Evolutionary conservation across 2,329 filamentous ascomycete species (phyloP).

Genomic region (Reticulascus tulasneorum): DNA sequence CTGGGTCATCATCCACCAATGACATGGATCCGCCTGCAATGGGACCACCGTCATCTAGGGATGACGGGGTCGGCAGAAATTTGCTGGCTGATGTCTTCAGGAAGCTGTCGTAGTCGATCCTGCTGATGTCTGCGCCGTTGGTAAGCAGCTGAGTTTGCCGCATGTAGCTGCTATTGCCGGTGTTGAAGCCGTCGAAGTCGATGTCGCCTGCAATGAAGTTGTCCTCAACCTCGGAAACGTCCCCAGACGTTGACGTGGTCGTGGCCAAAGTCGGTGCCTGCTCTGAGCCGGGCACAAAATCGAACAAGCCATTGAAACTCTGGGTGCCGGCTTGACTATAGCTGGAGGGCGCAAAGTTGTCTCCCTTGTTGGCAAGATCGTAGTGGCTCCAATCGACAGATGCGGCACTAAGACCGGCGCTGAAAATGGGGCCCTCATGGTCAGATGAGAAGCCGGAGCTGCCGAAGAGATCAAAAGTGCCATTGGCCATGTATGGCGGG

Average conservation of each 20-base stretch:
- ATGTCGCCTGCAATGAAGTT: constrained; percentile 43
- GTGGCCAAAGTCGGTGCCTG: constrained; percentile 52
- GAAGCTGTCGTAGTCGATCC: constrained; percentile 54
- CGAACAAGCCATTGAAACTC: constrained; percentile 48
- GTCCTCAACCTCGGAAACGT: constrained; percentile 65
- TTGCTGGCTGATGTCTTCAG: constrained; percentile 46
- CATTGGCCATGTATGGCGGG: constrained; percentile 41
- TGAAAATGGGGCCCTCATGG: constrained; percentile 56
- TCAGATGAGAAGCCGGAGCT: constrained; percentile 42
- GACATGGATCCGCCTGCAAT: constrained; percentile 39
- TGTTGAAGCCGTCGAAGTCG: constrained; percentile 43
- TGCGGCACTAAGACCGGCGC: constrained; percentile 55
- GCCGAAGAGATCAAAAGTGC: constrained; percentile 49
- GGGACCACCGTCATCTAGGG: constrained; percentile 33
- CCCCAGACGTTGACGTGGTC: constrained; percentile 59
- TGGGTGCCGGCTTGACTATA: constrained; percentile 50
- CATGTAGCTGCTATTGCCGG: constrained; percentile 38
- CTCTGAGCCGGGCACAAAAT: constrained; percentile 49
- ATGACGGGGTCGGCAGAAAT: constrained; percentile 34
- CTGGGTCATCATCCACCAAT: constrained; percentile 48
- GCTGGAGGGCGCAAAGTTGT: constrained; percentile 48
- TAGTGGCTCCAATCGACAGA: constrained; percentile 45
- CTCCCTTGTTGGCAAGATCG: constrained; percentile 40
- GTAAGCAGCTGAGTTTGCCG: constrained; percentile 26
- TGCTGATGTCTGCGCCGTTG: constrained; percentile 42